phyloP scores from a whole-genome alignment of 1,284 basidiomycete genomes.

The Ceratobasidium sp. region DNA sequence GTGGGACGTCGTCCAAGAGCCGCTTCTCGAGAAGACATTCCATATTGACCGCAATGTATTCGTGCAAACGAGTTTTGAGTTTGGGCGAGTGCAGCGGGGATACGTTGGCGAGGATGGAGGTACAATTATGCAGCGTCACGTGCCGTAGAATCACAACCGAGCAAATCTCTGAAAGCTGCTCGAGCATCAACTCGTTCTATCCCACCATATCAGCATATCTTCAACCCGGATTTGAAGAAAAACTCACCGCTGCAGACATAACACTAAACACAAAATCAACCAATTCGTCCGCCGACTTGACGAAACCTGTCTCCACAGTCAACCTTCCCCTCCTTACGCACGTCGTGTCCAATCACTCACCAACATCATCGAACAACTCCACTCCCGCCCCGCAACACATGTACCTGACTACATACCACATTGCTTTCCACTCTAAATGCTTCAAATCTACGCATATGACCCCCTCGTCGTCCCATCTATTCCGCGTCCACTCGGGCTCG shows the following conservation, averaged over 20 bases:
- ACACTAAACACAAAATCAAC: slow-evolving; percentile 91
- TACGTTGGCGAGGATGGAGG: slow-evolving; percentile 84
- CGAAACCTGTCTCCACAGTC: slow-evolving; percentile 63
- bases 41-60: slow-evolving; percentile 85
- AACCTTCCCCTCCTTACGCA: slow-evolving; percentile 1
- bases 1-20: slow-evolving; percentile 79
- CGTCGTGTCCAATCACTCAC: slow-evolving; percentile 58
- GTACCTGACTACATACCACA: slow-evolving; percentile 81
- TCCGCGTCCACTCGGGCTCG: slow-evolving; percentile 81
- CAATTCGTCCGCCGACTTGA: slow-evolving; percentile 76
- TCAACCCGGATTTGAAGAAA: background rate
- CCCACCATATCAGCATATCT: background rate
- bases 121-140: slow-evolving; percentile 81
- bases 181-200: slow-evolving; percentile 89
- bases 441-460: slow-evolving; percentile 73
- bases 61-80: slow-evolving; percentile 79
- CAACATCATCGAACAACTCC: slow-evolving; percentile 78
- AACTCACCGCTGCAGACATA: slow-evolving; percentile 81
- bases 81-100: slow-evolving; percentile 78
- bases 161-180: slow-evolving; percentile 86
- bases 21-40: slow-evolving; percentile 88
- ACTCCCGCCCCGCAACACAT: slow-evolving; percentile 82
- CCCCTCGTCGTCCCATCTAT: slow-evolving; percentile 67
- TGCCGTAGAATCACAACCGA: slow-evolving; percentile 77
- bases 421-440: slow-evolving; percentile 80